Evolutionary conservation across 2,329 filamentous ascomycete genomes (phyloP), one percentile per base, ranked within the genome.

Genomic region (Uncinocarpus reesii): DNA sequence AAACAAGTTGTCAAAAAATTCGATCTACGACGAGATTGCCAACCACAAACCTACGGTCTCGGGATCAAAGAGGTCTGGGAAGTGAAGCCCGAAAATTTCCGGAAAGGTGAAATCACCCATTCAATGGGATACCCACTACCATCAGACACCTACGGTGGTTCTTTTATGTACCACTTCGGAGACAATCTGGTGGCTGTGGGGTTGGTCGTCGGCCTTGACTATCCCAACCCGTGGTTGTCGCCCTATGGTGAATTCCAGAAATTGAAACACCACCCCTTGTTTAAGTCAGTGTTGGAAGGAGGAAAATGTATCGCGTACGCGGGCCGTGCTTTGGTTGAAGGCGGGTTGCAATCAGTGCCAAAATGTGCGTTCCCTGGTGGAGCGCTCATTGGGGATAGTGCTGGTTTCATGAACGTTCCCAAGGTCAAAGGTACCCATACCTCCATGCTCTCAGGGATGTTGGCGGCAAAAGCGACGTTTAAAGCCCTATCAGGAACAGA

Each of bases 91-190:
- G 87, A 86, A 58, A 96, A 94, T 68, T 96, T 95, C 69, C 76
- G 83, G 52, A 84, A 84, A 61, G 92, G 92, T 46, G 74, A 90
- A 56, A 79, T 96, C 38, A 79, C 82, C 3, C 92, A 98, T 71
- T 85, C 87, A 3, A 80, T 98, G 81, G 92, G 92, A 16, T 96
- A 94, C 61, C 92, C 92, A 16, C 70, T 98, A 37, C 79, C 87
- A 13, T 79, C 76, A 58, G 84, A 96, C 62, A 92, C 89, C 7
- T 98, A 98, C 63, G 92, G 92, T 56, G 92, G 92, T 56, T 88
- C 86, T n/a, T 98, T 88, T 82, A 89, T 98, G 86, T 98, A 98
- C 63, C 92, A 98, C 67, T 98, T 96, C 66, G 92, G 89, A 31
- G 90, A 98, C 59, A 98, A 96, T 67, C 78, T 96, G 59, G 90